phyloP scores from a whole-genome alignment of 2,329 filamentous ascomycete genomes.

The Colletotrichum orbiculare region DNA sequence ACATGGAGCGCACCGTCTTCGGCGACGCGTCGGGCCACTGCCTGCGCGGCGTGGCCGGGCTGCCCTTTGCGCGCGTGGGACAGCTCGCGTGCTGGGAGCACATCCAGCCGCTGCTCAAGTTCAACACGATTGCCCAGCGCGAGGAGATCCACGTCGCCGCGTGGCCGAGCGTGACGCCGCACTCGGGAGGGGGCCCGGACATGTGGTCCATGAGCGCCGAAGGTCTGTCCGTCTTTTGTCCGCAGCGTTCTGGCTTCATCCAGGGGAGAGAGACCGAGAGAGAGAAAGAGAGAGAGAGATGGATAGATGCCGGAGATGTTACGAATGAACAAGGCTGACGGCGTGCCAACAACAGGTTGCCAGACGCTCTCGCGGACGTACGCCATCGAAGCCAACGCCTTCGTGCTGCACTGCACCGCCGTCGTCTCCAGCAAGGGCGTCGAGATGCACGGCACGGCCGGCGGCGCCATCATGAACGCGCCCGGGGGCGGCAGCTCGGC shows the following conservation, averaged over 20 bases:
- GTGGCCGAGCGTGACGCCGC: slow-evolving; percentile 40
- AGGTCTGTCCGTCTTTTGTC: slow-evolving; percentile 31
- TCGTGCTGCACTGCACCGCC: slow-evolving; percentile 53
- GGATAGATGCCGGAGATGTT: slow-evolving; percentile 32
- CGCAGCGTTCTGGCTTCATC: too few relatives aligned
- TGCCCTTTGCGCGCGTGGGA: slow-evolving; percentile 62
- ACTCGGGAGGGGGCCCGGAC: slow-evolving; percentile 17
- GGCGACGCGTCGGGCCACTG: slow-evolving; percentile 31
- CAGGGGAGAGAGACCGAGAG: too few relatives aligned
- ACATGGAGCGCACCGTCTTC: slow-evolving; percentile 51
- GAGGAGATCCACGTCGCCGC: slow-evolving; percentile 46
- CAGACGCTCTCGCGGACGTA: slow-evolving; percentile 48
- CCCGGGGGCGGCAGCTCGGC: slow-evolving; percentile 59
- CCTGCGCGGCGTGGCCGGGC: slow-evolving; percentile 58
- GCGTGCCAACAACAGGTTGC: slow-evolving; percentile 43
- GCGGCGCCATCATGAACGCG: slow-evolving; percentile 50
- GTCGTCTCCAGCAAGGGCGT: slow-evolving; percentile 53
- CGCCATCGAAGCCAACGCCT: slow-evolving; percentile 56
- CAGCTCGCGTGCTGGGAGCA: slow-evolving; percentile 69
- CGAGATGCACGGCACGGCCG: slow-evolving; percentile 51
- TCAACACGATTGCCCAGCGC: slow-evolving; percentile 41
- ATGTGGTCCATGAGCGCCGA: slow-evolving; percentile 33
- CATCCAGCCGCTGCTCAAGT: slow-evolving; percentile 60
- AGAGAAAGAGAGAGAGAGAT: too few relatives aligned
- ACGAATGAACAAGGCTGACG: slow-evolving; percentile 48